Conservation (phyloP, 1,284 basidiomycete genomes). For the Trichosporon ovoides region DNA sequence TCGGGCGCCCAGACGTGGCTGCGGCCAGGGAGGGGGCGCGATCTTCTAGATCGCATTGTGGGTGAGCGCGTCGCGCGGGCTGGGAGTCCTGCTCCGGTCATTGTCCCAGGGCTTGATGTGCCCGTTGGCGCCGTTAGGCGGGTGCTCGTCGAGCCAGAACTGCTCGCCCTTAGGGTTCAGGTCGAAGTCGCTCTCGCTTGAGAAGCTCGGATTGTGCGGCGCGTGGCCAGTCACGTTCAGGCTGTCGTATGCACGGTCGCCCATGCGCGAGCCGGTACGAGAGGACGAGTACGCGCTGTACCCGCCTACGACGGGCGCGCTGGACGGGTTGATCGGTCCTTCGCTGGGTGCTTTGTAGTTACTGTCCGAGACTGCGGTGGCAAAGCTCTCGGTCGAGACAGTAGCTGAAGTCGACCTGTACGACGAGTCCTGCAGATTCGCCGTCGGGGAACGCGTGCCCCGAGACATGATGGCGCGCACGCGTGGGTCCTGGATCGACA, state of each 20-base stretch:
- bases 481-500: not conserved
- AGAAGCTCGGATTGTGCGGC: conserved; percentile 16
- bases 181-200: conserved; percentile 25
- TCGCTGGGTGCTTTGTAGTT: conserved; percentile 1
- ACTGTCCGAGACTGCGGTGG: not conserved
- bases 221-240: conserved; percentile 5
- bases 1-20: not conserved
- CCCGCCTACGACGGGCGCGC: not conserved
- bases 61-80: conserved; percentile 12
- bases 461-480: conserved; percentile 13
- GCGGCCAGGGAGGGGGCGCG: not conserved
- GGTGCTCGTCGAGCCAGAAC: conserved; percentile 26
- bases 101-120: conserved; percentile 12
- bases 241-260: not conserved
- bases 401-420: not conserved
- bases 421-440: conserved; percentile 1
- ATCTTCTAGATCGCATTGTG: not conserved
- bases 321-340: not conserved
- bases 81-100: conserved; percentile 15
- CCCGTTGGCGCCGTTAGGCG: conserved; percentile 6
- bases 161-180: conserved; percentile 18
- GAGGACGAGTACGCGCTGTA: not conserved
- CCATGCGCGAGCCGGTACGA: not conserved
- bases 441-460: conserved; percentile 11
- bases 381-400: not conserved